These are phyloP conservation scores for Lactarius pseudohatsudake DNA, from an alignment of 768 basidiomycete species.

Conservation along the genomic window DNA sequence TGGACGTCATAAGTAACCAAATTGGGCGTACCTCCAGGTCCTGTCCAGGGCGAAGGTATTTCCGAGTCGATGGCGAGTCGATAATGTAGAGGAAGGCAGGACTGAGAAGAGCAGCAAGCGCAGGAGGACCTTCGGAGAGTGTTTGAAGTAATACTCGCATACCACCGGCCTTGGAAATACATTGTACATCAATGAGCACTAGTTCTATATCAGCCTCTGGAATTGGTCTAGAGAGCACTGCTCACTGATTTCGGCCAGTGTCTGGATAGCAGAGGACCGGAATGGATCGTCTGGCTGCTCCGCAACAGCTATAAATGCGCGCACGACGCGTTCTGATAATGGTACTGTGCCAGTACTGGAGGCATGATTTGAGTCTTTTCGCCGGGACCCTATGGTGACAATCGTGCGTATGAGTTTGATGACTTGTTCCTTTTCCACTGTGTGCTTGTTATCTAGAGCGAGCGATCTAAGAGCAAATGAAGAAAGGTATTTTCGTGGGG, in stretches of 20 bases:
- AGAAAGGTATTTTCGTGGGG: slow-evolving; percentile 12
- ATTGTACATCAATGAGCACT: slow-evolving; percentile 88
- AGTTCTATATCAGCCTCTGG: slow-evolving; percentile 19
- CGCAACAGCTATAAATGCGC: slow-evolving; percentile 89
- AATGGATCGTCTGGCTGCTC: slow-evolving; percentile 93
- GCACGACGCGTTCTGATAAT: slow-evolving; percentile 73
- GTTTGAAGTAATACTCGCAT: slow-evolving; percentile 84
- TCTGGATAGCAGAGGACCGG: slow-evolving; percentile 77
- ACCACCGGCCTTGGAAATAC: slow-evolving; percentile 78
- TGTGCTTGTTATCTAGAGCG: slow-evolving; percentile 78
- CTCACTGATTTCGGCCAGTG: slow-evolving; percentile 83
- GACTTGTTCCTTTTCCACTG: slow-evolving; percentile 87
- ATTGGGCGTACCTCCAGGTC: slow-evolving; percentile 76
- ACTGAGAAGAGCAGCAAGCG: slow-evolving; percentile 76
- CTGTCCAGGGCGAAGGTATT: slow-evolving; percentile 72
- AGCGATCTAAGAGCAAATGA: slow-evolving; percentile 58
- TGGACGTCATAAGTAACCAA: slow-evolving; percentile 3
- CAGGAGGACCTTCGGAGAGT: slow-evolving; percentile 86
- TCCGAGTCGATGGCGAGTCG: slow-evolving; percentile 81
- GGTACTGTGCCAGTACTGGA: slow-evolving; percentile 49
- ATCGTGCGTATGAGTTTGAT: slow-evolving; percentile 85
- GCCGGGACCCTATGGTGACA: slow-evolving; percentile 70
- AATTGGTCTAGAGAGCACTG: neutral
- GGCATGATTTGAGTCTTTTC: slow-evolving; percentile 45
- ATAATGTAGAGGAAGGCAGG: slow-evolving; percentile 79